These are phyloP conservation scores for Claviceps quebecensis DNA, from an alignment of 2,329 filamentous ascomycete genomes.

Conservation along the genomic window DNA sequence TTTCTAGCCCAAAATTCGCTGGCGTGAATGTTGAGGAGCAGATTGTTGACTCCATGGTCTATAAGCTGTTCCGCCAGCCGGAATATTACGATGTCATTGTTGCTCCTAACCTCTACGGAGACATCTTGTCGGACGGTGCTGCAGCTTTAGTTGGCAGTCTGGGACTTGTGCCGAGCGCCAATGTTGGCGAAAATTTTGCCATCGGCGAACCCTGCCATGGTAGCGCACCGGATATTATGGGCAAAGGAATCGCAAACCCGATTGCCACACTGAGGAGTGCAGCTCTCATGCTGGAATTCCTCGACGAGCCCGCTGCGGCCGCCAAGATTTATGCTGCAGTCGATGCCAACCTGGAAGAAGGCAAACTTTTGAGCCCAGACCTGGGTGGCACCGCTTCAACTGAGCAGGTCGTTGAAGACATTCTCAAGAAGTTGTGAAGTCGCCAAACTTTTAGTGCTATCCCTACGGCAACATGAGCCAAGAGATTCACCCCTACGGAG, in stretches of 20 bases:
- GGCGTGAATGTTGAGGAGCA: conserved; percentile 74
- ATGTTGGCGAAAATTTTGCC: conserved; percentile 85
- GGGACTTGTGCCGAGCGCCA: conserved; percentile 85
- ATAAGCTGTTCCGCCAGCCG: conserved; percentile 97
- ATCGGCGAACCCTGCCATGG: conserved; percentile 98
- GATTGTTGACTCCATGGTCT: conserved; percentile 98
- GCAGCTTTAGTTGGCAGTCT: conserved; percentile 85
- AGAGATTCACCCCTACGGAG: no score
- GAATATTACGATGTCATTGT: conserved; percentile 95
- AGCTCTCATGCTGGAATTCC: conserved; percentile 91
- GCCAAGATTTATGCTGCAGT: conserved; percentile 84
- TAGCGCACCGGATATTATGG: conserved; percentile 89
- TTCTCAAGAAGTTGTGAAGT: conserved; percentile 62
- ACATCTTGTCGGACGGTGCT: conserved; percentile 90
- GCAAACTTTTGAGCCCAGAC: conserved; percentile 71
- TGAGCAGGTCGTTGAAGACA: conserved; percentile 73
- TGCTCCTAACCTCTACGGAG: conserved; percentile 92
- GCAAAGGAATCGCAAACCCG: conserved; percentile 84
- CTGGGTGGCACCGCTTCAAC: conserved; percentile 79
- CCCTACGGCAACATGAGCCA: background rate
- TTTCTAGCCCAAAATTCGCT: conserved; percentile 50
- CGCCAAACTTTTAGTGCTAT: background rate
- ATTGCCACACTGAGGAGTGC: conserved; percentile 87
- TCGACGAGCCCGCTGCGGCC: conserved; percentile 74
- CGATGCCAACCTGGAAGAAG: conserved; percentile 78